Conservation (phyloP, 2,329 filamentous ascomycete species). For the Aspergillus sp. region DNA sequence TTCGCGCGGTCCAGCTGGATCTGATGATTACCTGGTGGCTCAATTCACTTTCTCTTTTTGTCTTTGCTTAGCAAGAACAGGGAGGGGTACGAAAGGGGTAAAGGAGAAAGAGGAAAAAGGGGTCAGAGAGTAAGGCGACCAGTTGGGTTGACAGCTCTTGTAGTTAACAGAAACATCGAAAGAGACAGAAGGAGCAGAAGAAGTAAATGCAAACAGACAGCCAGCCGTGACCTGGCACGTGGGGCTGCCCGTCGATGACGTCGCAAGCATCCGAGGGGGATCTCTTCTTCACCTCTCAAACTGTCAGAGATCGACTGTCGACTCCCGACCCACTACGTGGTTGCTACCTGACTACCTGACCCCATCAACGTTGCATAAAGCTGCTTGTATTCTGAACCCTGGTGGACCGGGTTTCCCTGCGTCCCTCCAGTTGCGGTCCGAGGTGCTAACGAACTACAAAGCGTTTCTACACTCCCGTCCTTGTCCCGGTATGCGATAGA, state of each 20-base stretch:
- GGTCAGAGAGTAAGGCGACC: background rate
- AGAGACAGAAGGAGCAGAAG: conserved; percentile 7
- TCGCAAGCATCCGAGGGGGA: conserved; percentile 16
- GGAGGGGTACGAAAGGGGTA: background rate
- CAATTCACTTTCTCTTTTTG: background rate
- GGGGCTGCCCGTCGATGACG: conserved; percentile 29
- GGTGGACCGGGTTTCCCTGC: background rate
- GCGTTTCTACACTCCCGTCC: background rate
- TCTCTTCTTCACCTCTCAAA: too few relatives aligned
- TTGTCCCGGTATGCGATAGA: background rate
- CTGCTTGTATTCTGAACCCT: background rate
- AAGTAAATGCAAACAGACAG: conserved; percentile 12
- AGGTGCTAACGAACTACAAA: background rate
- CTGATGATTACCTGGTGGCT: background rate
- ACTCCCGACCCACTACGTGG: background rate
- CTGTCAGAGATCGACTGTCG: too few relatives aligned
- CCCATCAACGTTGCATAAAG: background rate
- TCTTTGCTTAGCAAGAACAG: background rate
- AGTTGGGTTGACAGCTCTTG: background rate
- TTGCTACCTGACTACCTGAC: background rate
- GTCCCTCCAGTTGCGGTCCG: background rate
- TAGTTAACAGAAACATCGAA: too few relatives aligned
- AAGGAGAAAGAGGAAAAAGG: background rate
- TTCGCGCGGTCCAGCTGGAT: background rate
- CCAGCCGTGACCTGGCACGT: conserved; percentile 19